Base-by-base conservation (phyloP, 345 rosid genomes). In the Erucastrum elatum region DNA sequence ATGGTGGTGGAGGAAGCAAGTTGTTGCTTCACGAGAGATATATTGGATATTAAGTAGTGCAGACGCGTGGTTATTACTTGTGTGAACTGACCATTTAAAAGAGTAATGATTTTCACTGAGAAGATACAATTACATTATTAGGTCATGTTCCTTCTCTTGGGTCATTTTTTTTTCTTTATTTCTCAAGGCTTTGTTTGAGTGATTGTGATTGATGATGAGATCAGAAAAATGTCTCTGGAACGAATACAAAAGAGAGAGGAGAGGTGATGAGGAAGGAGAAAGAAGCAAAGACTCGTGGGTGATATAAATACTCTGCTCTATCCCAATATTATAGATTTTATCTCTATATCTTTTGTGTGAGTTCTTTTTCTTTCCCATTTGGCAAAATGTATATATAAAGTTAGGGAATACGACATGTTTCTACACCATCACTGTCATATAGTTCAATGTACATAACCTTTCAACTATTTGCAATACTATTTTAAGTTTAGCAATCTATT, bases 1-100 rank as follows among this genome's bases (percentile, higher is more conserved):
- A 87, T 81, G 68, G 80, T 84, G 76, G 77, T 82, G 49, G 96
- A 83, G 30, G 94, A 85, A 84, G 88, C 83, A 16, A 91, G 86
- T 64, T 72, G 77, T 61, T 79, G 74, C 55, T 78, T 72, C 56
- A 66, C 77, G 68, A 72, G 73, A 78, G 82, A 72, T 39, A 39
- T 39, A 39, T 78, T 63, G 53, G 77, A 60, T 66, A 44, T 49
- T 49, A 66, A 39, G 82, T 60, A 66, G 74, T 39, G 51, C 70
- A 79, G 74, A 66, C 64, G 69, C 58, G 74, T 66, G 80, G 63
- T 65, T 75, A 63, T 81, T 65, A 59, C 81, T 75, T 41, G 63
- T 33, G 70, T 16, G 70, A 62, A 41, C 68, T 66, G 68, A 78
- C 68, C 75, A 78, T 66, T 63, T 8, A 34, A 1, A 64, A 21